phyloP scores from a whole-genome alignment of 345 rosid genomes.

The Acer campestre region DNA sequence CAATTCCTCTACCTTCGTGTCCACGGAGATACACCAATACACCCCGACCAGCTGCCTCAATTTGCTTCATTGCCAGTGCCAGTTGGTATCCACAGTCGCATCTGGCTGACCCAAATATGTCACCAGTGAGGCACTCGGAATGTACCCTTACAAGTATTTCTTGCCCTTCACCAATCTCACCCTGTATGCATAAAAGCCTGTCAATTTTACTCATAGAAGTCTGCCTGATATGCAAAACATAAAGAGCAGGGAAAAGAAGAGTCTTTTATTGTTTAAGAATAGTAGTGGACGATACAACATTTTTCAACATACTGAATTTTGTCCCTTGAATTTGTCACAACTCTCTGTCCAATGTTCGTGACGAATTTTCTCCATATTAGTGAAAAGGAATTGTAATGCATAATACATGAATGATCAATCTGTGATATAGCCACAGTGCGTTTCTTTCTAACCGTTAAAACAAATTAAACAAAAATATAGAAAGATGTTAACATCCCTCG shows the following conservation, averaged over 20 bases:
- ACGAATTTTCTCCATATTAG: not conserved
- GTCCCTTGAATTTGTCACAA: not conserved
- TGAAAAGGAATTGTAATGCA: not conserved
- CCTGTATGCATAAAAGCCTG: constrained; percentile 38
- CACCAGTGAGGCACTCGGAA: constrained; percentile 93
- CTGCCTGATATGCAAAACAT: not conserved
- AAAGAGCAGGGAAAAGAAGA: not conserved
- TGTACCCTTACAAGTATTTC: constrained; percentile 89
- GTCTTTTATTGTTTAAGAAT: not conserved
- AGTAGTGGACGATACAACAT: not conserved
- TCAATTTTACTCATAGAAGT: not conserved
- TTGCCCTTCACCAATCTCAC: constrained; percentile 73
- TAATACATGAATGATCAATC: not conserved
- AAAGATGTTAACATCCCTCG: too few species aligned
- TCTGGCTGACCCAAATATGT: constrained; percentile 85
- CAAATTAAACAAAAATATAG: not conserved
- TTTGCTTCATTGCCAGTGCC: constrained; percentile 80
- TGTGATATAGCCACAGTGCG: not conserved
- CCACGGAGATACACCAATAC: constrained; percentile 91
- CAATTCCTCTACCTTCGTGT: constrained; percentile 90
- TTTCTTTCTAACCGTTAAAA: not conserved
- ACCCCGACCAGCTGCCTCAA: constrained; percentile 77
- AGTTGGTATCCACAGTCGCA: constrained; percentile 78
- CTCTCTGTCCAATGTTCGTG: not conserved
- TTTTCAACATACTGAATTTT: not conserved